Evolutionary conservation across 2,329 filamentous ascomycete species (phyloP), one percentile per base, ranked within the genome.

Genomic region (Shiraia sp.): DNA sequence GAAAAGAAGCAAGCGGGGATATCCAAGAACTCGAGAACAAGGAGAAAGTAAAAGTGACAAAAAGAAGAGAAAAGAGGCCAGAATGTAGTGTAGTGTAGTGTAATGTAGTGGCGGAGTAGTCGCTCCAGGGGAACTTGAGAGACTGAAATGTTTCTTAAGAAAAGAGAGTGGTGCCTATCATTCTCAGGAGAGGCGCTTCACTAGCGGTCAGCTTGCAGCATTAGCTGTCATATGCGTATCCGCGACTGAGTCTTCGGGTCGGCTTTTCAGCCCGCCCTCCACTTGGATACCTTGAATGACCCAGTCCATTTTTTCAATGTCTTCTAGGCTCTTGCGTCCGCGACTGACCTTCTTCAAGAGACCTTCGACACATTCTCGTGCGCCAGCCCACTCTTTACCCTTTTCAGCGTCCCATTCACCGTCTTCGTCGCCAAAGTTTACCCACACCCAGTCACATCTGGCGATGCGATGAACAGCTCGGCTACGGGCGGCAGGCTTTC

Each of bases 361-460:
- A 0, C 85, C 88, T 63, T 96, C 91, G 0, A 95, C 91, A 39
- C 90, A 87, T 30, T 83, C 77, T 72, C 87, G 86, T 6, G 90
- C 91, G 1, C 88, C 90, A 26, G 83, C 77, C 37, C 95, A 79
- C 1, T 80, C 86, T 35, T 75, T 76, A 5, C 79, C 82, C 49
- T 80, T 83, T 55, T 81, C 76, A 3, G 77, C 78, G 34, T 96
- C 90, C 77, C 95, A 93, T 40, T 96, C 90, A 25, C 90, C 90
- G 40, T 95, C 88, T 9, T 86, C 83, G 42, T 90, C 86, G 2
- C 85, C 90, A 63, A 87, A 96, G 46, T 87, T 83, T 47, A 90
- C 84, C 93, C 93, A 99, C 33, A 87, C 83, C 93, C 93, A 99
- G 65, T 99, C 93, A 36, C 91, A 88, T 25, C 93, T 80, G 2